Evolutionary conservation across 495 filamentous ascomycete species (phyloP).

Genomic region (Xylaria curta): DNA sequence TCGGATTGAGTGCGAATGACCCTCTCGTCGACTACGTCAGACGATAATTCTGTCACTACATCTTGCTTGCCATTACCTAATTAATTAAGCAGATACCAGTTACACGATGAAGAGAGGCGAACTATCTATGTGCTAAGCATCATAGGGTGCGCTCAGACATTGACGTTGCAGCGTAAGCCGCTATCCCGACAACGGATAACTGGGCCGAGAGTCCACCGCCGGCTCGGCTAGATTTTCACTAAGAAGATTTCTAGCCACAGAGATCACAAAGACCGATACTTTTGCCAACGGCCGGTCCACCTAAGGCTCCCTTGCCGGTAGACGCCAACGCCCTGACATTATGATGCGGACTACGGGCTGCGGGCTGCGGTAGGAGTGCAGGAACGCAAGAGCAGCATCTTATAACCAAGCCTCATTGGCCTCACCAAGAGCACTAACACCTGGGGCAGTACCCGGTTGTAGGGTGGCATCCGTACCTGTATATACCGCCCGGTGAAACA

Average conservation of each 20-base stretch:
- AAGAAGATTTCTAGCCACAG: background rate
- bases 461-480: conserved; percentile 26
- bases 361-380: conserved; percentile 7
- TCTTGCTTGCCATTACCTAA: conserved; percentile 13
- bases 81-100: background rate
- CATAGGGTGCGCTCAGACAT: conserved; percentile 19
- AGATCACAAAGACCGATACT: background rate
- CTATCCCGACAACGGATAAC: conserved; percentile 25
- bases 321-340: conserved; percentile 10
- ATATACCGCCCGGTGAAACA: conserved; percentile 8
- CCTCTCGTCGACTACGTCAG: background rate
- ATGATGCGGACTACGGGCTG: background rate
- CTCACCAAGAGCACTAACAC: conserved; percentile 3
- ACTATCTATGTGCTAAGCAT: background rate
- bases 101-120: background rate
- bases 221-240: conserved; percentile 11
- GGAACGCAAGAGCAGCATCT: background rate
- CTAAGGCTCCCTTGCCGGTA: conserved; percentile 18
- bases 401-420: conserved; percentile 7
- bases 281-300: conserved; percentile 9
- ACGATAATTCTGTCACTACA: background rate
- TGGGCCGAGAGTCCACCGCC: conserved; percentile 24
- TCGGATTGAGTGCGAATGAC: background rate
- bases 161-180: conserved; percentile 22
- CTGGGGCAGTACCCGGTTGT: conserved; percentile 16